These are phyloP conservation scores for Oidiodendron maius DNA, from an alignment of 495 filamentous ascomycete genomes.

Conservation along the genomic window DNA sequence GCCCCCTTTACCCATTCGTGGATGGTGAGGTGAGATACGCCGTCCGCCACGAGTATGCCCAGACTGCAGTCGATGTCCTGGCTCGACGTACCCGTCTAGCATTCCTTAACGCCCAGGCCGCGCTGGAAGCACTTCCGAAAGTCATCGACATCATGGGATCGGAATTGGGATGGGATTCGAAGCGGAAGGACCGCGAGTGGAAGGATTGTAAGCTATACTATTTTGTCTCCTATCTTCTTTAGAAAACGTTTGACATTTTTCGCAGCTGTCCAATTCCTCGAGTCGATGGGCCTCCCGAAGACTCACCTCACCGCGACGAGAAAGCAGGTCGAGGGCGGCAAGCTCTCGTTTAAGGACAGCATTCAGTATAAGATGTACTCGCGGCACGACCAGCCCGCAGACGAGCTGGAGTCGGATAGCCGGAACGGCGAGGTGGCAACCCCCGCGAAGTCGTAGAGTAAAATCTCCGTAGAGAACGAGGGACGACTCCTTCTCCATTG, in stretches of 20 bases:
- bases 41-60: conserved; percentile 85
- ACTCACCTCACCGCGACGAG: conserved; percentile 64
- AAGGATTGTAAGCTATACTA: conserved; percentile 49
- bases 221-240: conserved; percentile 17
- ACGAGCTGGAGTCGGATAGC: conserved; percentile 16
- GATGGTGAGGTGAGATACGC: conserved; percentile 94
- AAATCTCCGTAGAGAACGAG: too few relatives aligned
- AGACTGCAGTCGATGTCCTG: conserved; percentile 88
- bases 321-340: conserved; percentile 73
- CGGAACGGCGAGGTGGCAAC: too few relatives aligned
- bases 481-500: too few relatives aligned
- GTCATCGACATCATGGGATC: conserved; percentile 92
- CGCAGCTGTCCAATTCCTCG: conserved; percentile 64
- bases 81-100: conserved; percentile 83
- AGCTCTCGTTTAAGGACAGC: conserved; percentile 62
- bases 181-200: conserved; percentile 76
- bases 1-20: conserved; percentile 85
- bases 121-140: conserved; percentile 79
- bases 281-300: conserved; percentile 82
- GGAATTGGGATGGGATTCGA: conserved; percentile 76
- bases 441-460: too few relatives aligned
- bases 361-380: conserved; percentile 68
- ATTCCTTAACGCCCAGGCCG: conserved; percentile 93
- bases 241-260: too few relatives aligned
- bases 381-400: conserved; percentile 43